These are phyloP conservation scores for Termitomyces sp. DNA, from an alignment of 768 basidiomycete genomes.

Conservation along the genomic window DNA sequence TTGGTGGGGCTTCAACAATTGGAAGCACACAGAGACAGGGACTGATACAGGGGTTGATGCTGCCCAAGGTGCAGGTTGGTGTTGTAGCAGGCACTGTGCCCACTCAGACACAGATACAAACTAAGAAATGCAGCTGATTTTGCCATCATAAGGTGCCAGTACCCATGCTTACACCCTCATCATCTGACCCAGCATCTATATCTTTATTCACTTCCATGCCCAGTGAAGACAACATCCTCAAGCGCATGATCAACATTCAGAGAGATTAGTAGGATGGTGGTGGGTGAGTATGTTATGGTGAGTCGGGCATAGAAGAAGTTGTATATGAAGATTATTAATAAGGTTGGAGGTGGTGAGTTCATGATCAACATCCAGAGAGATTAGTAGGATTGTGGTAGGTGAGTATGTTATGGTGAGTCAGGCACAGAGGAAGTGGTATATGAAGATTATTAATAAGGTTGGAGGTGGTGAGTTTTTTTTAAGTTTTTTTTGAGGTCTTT, in stretches of 20 bases:
- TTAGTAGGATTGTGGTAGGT: slow-evolving; percentile 89
- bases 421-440: slow-evolving; percentile 97
- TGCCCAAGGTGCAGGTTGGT: background rate
- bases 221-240: slow-evolving; percentile 40
- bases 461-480: slow-evolving; percentile 71
- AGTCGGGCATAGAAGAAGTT: slow-evolving; percentile 96
- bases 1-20: background rate
- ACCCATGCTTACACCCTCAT: slow-evolving; percentile 1
- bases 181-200: background rate
- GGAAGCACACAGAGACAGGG: background rate
- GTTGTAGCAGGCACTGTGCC: background rate
- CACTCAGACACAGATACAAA: slow-evolving; percentile 11
- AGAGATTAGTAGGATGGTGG: slow-evolving; percentile 87
- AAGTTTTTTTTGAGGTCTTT: too few relatives aligned
- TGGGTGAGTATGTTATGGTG: slow-evolving; percentile 94
- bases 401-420: slow-evolving; percentile 94
- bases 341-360: slow-evolving; percentile 83
- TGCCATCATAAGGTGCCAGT: slow-evolving; percentile 18
- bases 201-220: too few relatives aligned
- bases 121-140: slow-evolving; percentile 13
- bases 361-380: slow-evolving; percentile 93
- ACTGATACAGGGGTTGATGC: background rate
- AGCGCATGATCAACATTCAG: slow-evolving; percentile 94
- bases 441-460: too few relatives aligned
- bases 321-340: slow-evolving; percentile 87